Percentiles rank a stretch among this genome's conserved stretches.
Evolutionary conservation across 306 rosid species (phyloP).

Genomic region (Glycine soja): DNA sequence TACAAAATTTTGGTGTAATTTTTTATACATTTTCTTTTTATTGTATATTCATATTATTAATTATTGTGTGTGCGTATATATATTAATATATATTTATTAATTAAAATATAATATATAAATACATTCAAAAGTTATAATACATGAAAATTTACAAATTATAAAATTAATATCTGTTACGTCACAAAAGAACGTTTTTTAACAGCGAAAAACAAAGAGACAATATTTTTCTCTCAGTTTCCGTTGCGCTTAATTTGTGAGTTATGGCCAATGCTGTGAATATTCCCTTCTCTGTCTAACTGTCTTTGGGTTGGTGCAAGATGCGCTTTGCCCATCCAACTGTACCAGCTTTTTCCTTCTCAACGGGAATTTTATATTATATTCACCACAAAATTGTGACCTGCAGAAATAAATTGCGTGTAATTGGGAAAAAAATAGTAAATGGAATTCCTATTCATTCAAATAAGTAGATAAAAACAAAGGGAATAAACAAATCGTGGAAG

Average conservation of each 20-base stretch:
- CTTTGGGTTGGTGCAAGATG: too few relatives aligned
- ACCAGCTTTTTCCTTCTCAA: not conserved
- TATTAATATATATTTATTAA: not conserved
- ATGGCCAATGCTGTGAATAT: conserved; percentile 45
- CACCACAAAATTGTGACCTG: not conserved
- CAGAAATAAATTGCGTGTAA: not conserved
- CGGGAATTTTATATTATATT: not conserved
- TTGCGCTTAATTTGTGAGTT: not conserved
- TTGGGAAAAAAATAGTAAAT: not conserved
- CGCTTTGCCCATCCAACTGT: not conserved
- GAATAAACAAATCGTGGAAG: conserved; percentile 37
- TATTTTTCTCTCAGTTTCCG: not conserved
- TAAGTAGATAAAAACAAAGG: not conserved
- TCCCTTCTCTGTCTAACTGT: conserved; percentile 8
- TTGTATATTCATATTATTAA: too few relatives aligned
- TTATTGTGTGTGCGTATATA: too few relatives aligned
- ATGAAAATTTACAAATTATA: too few relatives aligned
- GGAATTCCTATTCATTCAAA: not conserved
- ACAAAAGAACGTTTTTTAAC: too few relatives aligned
- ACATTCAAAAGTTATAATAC: too few relatives aligned
- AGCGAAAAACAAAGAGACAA: not conserved
- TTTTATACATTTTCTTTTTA: too few relatives aligned
- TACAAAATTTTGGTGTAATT: too few relatives aligned
- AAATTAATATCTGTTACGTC: too few relatives aligned
- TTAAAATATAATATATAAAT: too few relatives aligned